A percentile compares a stretch with the other conserved stretches of the same genome.
phyloP scores from a whole-genome alignment of 495 filamentous ascomycete species.

The Podospora conica region DNA sequence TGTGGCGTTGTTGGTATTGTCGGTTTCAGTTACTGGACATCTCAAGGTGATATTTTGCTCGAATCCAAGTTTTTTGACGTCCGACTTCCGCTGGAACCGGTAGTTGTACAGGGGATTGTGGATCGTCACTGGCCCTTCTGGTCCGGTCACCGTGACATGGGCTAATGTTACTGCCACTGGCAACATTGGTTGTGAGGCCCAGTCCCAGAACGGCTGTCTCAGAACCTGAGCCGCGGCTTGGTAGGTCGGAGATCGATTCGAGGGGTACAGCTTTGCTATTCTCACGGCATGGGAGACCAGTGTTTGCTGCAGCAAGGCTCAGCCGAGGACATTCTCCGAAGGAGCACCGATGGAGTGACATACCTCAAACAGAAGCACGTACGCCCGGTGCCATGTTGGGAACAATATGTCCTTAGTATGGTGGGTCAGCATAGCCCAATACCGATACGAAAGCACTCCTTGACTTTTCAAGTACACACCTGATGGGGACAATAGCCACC shows the following conservation, averaged over 20 bases:
- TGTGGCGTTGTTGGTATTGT: constrained; percentile 26
- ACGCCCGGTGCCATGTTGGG: constrained; percentile 38
- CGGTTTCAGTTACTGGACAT: constrained; percentile 7
- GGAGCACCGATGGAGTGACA: constrained; percentile 38
- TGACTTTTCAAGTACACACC: constrained; percentile 20
- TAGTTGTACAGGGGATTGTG: constrained; percentile 37
- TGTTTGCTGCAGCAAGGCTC: constrained; percentile 27
- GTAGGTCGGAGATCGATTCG: constrained; percentile 23
- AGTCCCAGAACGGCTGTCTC: constrained; percentile 41
- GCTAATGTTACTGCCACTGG: constrained; percentile 22
- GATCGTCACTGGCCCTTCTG: constrained; percentile 21
- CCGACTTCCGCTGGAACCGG: constrained; percentile 26
- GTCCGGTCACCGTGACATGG: constrained; percentile 31
- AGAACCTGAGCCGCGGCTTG: constrained; percentile 29
- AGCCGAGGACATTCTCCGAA: not conserved
- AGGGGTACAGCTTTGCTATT: constrained; percentile 28
- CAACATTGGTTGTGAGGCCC: constrained; percentile 27
- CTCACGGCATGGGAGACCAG: constrained; percentile 31
- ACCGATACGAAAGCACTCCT: not conserved
- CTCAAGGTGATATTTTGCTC: constrained; percentile 23
- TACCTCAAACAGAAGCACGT: constrained; percentile 4
- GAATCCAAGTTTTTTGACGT: constrained; percentile 21
- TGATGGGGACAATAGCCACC: constrained; percentile 46
- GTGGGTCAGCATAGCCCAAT: constrained; percentile 12
- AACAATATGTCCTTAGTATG: constrained; percentile 32